Conservation (phyloP, 768 basidiomycete genomes). For the Tylopilus felleus region DNA sequence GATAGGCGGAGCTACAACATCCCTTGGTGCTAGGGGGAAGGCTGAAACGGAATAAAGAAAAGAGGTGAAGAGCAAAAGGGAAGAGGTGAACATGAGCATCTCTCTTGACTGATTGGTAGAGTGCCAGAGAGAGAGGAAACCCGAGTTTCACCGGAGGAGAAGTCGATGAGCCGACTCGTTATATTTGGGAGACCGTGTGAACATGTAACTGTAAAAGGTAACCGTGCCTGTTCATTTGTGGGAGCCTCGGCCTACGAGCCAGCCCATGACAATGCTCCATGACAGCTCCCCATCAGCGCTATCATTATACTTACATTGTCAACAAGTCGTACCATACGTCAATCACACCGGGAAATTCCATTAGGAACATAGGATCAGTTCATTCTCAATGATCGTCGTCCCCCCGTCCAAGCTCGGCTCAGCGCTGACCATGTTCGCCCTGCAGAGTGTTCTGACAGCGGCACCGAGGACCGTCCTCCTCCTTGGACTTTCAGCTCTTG, state of each 20-base stretch:
- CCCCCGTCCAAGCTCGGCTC: neutral
- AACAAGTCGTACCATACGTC: neutral
- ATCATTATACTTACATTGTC: neutral
- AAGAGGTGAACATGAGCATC: slow-evolving; percentile 15
- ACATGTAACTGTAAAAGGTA: neutral
- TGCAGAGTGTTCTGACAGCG: neutral
- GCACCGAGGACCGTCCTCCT: neutral
- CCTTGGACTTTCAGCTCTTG: neutral
- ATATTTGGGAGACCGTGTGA: slow-evolving; percentile 23
- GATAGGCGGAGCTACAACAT: slow-evolving; percentile 49
- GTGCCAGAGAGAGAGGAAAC: slow-evolving; percentile 16
- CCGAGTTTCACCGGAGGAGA: slow-evolving; percentile 13
- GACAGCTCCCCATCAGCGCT: neutral
- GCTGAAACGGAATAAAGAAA: slow-evolving; percentile 24
- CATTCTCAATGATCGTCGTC: slow-evolving; percentile 5
- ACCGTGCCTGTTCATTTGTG: neutral
- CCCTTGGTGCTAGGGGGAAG: slow-evolving; percentile 36
- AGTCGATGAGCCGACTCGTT: slow-evolving; percentile 4
- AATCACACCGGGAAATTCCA: neutral
- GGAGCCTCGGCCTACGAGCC: slow-evolving; percentile 3
- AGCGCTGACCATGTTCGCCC: neutral
- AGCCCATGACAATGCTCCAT: too few relatives aligned
- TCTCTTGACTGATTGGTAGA: slow-evolving; percentile 7
- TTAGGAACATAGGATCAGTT: too few relatives aligned
- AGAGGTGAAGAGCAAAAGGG: slow-evolving; percentile 23